phyloP scores from a whole-genome alignment of 2,329 filamentous ascomycete species.

The Pestalotiopsis sp. region DNA sequence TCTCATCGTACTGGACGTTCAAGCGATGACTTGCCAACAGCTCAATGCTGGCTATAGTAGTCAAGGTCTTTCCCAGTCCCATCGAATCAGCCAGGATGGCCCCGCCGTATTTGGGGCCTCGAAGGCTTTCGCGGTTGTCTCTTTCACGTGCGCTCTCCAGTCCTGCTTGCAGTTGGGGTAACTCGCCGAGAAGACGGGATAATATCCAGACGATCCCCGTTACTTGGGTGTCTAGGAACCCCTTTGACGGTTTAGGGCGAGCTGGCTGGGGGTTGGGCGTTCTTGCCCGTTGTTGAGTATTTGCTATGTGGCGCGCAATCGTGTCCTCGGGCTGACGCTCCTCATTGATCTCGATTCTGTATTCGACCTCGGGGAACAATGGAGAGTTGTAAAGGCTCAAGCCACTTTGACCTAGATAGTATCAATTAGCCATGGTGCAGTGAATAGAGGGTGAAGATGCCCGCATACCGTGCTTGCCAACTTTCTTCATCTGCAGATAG shows the following conservation, averaged over 20 bases:
- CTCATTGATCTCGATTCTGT: conserved; percentile 9
- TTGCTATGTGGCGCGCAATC: too few species aligned
- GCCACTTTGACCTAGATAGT: conserved; percentile 18
- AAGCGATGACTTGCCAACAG: conserved; percentile 2
- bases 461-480: conserved; percentile 24
- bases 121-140: neutral
- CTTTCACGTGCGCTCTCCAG: neutral
- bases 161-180: conserved; percentile 20
- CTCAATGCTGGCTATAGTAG: conserved; percentile 6
- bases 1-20: neutral
- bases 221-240: conserved; percentile 29
- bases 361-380: conserved; percentile 21
- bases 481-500: conserved; percentile 28
- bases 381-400: conserved; percentile 26
- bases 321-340: too few species aligned
- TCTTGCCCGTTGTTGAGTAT: too few species aligned
- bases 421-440: neutral
- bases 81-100: conserved; percentile 12
- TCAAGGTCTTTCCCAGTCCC: conserved; percentile 12
- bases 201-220: conserved; percentile 34
- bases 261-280: neutral
- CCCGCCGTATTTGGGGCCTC: conserved; percentile 2
- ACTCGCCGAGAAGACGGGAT: conserved; percentile 27
- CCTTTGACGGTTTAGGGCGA: conserved; percentile 14
- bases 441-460: neutral